Evolutionary conservation across 257 asterid species (phyloP), one percentile per base, ranked within the genome.

Genomic region (Petunia secreta): DNA sequence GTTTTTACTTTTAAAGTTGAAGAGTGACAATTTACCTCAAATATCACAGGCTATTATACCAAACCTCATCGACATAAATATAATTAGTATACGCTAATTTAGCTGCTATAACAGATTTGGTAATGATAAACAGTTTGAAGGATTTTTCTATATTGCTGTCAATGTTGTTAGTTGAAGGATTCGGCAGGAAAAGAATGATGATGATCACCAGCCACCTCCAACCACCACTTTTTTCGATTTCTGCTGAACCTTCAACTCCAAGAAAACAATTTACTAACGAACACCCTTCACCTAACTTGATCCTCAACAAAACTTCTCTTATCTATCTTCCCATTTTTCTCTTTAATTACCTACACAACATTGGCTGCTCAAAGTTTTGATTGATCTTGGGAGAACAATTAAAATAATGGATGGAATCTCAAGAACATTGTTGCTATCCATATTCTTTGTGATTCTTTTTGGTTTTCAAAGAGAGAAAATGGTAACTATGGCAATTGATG

Each of bases 141-240:
- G 84, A 15, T 9, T 15, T 58, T 48, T 60, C 67, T 50, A 59
- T 75, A 58, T 59, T 80, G 50, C 60, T 34, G 59, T 41, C 71
- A 16, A 78, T 84, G 62, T 83, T 73, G 59, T 75, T 84, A 58
- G 86, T 82, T 85, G 85, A 85, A 83, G 85, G 67, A 85, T 85
- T 80, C 85, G 88, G 88, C 81, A 80, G 87, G 88, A 85, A 83
- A 81, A 88, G 87, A 86, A 83, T 84, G 16, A 77, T 75, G 93
- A 89, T 86, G 82, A 87, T 87, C 87, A 91, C 91, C 95, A 69
- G 89, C 92, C 92, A 89, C 87, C 94, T 87, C 79, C 88, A 91
- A 92, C 91, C 88, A 89, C 95, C 92, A 69, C 84, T 83, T 16
- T 68, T 57, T 44, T 68, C 75, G n/a, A 88, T 88, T 85, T 80